Conservation (phyloP, 805 yeast genomes). For the Hanseniaspora nectarophila region DNA sequence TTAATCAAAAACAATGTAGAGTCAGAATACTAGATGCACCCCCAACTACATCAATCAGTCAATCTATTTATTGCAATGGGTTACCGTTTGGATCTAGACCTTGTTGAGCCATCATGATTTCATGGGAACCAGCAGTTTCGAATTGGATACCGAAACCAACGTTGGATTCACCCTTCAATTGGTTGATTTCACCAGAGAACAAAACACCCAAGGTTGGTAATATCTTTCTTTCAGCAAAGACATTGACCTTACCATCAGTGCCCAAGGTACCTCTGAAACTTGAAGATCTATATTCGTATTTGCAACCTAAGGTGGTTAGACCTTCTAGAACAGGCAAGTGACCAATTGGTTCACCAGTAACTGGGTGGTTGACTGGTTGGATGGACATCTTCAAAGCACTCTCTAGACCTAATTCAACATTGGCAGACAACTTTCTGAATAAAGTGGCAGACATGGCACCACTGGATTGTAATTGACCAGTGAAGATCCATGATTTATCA, state of each 20-base stretch:
- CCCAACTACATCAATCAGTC: too few relatives aligned
- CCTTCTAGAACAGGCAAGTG: constrained; percentile 82
- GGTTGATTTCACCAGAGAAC: constrained; percentile 89
- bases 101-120: constrained; percentile 81
- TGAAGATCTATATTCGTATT: constrained; percentile 93
- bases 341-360: constrained; percentile 70
- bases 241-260: constrained; percentile 78
- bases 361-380: constrained; percentile 60
- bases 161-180: constrained; percentile 61
- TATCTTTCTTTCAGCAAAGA: constrained; percentile 84
- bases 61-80: constrained; percentile 66
- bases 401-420: constrained; percentile 90
- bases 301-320: constrained; percentile 86
- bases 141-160: constrained; percentile 91
- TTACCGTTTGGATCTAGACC: constrained; percentile 78
- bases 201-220: constrained; percentile 80
- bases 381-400: constrained; percentile 67
- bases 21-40: too few relatives aligned
- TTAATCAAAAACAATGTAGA: too few relatives aligned
- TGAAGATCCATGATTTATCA: constrained; percentile 73
- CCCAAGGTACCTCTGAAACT: constrained; percentile 91
- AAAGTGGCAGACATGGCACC: constrained; percentile 81
- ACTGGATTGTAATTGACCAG: constrained; percentile 86
- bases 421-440: constrained; percentile 87
- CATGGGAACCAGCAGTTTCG: constrained; percentile 90